Percentiles rank a stretch among this genome's conserved stretches.
Evolutionary conservation across 169 alveolate genomes (phyloP).

Genomic region (Eimeria necatrix): DNA sequence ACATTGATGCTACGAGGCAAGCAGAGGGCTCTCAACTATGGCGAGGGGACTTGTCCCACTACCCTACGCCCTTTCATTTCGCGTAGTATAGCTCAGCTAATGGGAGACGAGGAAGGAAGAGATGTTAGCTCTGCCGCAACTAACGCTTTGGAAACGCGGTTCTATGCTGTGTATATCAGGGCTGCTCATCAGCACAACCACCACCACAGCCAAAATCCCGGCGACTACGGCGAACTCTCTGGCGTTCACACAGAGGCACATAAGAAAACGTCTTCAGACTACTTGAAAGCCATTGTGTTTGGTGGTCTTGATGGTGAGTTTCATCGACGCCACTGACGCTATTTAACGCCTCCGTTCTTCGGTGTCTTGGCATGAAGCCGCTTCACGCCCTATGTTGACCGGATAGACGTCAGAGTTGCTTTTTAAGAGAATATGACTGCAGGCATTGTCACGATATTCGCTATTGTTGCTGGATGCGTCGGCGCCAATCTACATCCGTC

Average conservation of each 20-base stretch:
- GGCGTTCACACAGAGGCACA: constrained; percentile 75
- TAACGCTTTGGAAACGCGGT: neutral
- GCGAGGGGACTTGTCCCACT: neutral
- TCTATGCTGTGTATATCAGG: constrained; percentile 2
- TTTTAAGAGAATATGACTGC: neutral
- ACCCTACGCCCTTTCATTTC: neutral
- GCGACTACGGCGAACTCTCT: constrained; percentile 61
- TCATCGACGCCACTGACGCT: neutral
- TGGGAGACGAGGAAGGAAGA: no score
- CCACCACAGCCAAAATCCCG: constrained; percentile 7
- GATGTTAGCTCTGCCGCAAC: neutral
- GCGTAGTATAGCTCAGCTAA: no score
- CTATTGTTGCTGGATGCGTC: constrained; percentile 94
- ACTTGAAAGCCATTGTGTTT: constrained; percentile 91
- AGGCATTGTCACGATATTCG: constrained; percentile 94
- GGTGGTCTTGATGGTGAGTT: constrained; percentile 94
- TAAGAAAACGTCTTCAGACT: constrained; percentile 83
- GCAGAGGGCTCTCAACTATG: neutral
- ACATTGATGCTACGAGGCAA: constrained; percentile 79
- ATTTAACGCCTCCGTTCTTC: neutral
- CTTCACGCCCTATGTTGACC: neutral
- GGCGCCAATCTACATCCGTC: constrained; percentile 94
- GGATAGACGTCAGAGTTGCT: neutral
- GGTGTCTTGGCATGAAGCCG: neutral
- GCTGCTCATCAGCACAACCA: constrained; percentile 64